Evolutionary conservation across 371 early-diverging fungal genomes (phyloP).

Genomic region (Syncephalastrum monosporum): DNA sequence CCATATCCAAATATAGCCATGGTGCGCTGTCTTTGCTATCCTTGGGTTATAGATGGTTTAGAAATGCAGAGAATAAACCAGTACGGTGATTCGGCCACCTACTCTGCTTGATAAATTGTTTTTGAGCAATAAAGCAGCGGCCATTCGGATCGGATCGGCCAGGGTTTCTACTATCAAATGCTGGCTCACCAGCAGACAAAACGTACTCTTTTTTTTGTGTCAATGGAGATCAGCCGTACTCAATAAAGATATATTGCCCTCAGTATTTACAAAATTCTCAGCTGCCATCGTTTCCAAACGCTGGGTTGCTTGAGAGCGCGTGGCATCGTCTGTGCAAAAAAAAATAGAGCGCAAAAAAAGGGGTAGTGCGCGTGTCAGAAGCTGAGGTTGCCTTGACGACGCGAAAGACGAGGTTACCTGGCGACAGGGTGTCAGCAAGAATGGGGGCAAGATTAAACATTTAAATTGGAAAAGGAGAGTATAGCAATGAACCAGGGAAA

Average conservation of each 20-base stretch:
- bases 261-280: conserved; percentile 77
- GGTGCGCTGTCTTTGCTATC: conserved; percentile 66
- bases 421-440: conserved; percentile 73
- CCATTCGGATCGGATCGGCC: conserved; percentile 60
- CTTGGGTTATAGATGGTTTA: conserved; percentile 57
- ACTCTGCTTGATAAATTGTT: conserved; percentile 87
- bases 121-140: conserved; percentile 90
- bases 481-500: too few species aligned
- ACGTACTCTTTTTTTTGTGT: conserved; percentile 16
- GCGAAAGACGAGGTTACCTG: conserved; percentile 44
- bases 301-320: conserved; percentile 59
- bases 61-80: conserved; percentile 2
- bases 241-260: background rate
- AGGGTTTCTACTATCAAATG: conserved; percentile 78
- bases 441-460: conserved; percentile 12
- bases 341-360: background rate
- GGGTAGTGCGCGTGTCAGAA: background rate
- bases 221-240: conserved; percentile 61
- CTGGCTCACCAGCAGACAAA: conserved; percentile 57
- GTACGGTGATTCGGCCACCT: conserved; percentile 13
- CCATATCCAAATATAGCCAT: conserved; percentile 70
- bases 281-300: conserved; percentile 70
- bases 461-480: too few species aligned
- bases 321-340: background rate
- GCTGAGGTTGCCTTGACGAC: background rate